These are phyloP conservation scores for Diaporthe ilicicola DNA, from an alignment of 2,329 filamentous ascomycete genomes.

Conservation along the genomic window DNA sequence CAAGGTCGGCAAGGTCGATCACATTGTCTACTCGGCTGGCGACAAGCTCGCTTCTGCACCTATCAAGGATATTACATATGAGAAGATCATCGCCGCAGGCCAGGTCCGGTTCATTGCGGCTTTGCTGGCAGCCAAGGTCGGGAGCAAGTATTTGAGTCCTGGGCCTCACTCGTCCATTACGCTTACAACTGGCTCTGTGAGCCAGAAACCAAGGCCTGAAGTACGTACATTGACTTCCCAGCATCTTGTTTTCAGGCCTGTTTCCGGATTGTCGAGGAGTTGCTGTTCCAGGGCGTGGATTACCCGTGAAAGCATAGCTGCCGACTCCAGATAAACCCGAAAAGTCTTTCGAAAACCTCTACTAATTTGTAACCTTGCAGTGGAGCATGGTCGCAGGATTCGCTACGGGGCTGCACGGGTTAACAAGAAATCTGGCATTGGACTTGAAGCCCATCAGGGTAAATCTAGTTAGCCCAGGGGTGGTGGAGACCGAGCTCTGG, in stretches of 20 bases:
- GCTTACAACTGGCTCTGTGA: slow-evolving; percentile 63
- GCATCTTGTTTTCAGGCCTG: too few relatives aligned
- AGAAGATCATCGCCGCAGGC: slow-evolving; percentile 36
- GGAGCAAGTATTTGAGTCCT: slow-evolving; percentile 39
- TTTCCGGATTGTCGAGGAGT: too few relatives aligned
- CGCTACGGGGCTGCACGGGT: slow-evolving; percentile 59
- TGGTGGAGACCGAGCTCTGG: slow-evolving; percentile 57
- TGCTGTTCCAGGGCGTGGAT: too few relatives aligned
- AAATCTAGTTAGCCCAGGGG: slow-evolving; percentile 67
- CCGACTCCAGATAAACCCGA: too few relatives aligned
- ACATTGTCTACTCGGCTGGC: slow-evolving; percentile 43
- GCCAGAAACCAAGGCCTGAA: slow-evolving; percentile 52
- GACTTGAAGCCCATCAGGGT: slow-evolving; percentile 71
- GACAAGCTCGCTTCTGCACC: slow-evolving; percentile 37
- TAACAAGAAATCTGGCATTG: slow-evolving; percentile 65
- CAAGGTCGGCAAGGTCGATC: slow-evolving; percentile 35
- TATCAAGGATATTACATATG: slow-evolving; percentile 39
- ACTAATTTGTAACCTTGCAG: slow-evolving; percentile 33
- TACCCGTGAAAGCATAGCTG: too few relatives aligned
- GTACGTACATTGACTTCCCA: slow-evolving; percentile 39
- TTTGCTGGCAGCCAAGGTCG: slow-evolving; percentile 45
- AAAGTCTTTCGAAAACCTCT: too few relatives aligned
- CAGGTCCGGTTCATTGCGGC: slow-evolving; percentile 46
- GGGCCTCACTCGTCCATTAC: slow-evolving; percentile 56
- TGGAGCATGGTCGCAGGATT: slow-evolving; percentile 60